These are phyloP conservation scores for Phialemonium atrogriseum DNA, from an alignment of 2,329 filamentous ascomycete genomes.

Conservation along the genomic window DNA sequence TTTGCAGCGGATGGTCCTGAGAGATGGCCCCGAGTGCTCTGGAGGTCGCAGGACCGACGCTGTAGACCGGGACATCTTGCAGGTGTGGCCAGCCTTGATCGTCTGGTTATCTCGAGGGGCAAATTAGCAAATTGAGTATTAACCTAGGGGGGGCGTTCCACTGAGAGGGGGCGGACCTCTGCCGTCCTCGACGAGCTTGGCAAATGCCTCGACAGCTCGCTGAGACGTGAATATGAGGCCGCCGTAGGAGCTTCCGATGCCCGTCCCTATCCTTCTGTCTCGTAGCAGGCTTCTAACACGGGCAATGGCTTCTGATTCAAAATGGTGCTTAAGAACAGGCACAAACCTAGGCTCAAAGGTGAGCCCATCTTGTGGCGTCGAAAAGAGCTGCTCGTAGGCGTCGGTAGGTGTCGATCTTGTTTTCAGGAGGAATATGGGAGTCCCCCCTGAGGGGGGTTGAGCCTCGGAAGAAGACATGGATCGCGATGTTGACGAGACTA, in stretches of 20 bases:
- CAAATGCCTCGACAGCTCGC: conserved; percentile 72
- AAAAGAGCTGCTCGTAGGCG: conserved; percentile 63
- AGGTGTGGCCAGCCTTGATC: conserved; percentile 40
- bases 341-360: conserved; percentile 61
- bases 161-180: conserved; percentile 21
- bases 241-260: conserved; percentile 45
- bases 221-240: conserved; percentile 83
- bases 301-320: conserved; percentile 50
- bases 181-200: conserved; percentile 49
- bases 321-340: conserved; percentile 66
- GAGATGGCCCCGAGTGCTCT: conserved; percentile 56
- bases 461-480: neutral
- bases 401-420: conserved; percentile 66
- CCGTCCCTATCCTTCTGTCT: conserved; percentile 28
- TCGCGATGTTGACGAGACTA: conserved; percentile 7
- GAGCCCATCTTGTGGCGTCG: conserved; percentile 27
- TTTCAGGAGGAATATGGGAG: conserved; percentile 66
- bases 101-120: conserved; percentile 6
- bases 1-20: conserved; percentile 43
- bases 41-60: conserved; percentile 73
- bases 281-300: conserved; percentile 43
- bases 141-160: conserved; percentile 16
- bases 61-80: conserved; percentile 57
- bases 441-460: conserved; percentile 11
- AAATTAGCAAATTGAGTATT: too few relatives aligned